phyloP scores from a whole-genome alignment of 202 grass and related monocot species.

The Setaria viridis region DNA sequence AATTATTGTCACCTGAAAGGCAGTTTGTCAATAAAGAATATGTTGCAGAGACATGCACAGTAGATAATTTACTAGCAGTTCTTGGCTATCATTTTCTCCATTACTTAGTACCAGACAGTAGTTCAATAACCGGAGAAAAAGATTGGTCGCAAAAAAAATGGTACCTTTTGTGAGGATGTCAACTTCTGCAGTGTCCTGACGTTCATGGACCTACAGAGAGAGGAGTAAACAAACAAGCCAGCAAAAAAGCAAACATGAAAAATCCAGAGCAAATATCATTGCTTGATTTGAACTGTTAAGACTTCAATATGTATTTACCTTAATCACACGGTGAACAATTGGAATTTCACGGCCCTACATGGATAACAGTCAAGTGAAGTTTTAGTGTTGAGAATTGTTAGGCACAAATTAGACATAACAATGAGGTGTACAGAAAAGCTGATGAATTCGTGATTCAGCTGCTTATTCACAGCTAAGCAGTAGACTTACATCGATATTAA shows the following conservation, averaged over 20 bases:
- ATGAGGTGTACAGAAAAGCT: slow-evolving; percentile 26
- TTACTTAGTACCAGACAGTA: background rate
- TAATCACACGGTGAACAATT: slow-evolving; percentile 95
- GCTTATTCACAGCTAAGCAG: slow-evolving; percentile 26
- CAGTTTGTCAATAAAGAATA: slow-evolving; percentile 27
- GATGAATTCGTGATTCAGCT: background rate
- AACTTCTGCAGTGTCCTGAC: slow-evolving; percentile 79
- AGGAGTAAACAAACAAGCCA: slow-evolving; percentile 26
- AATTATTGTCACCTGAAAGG: slow-evolving; percentile 85
- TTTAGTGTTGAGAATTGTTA: slow-evolving; percentile 37
- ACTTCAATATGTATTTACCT: slow-evolving; percentile 61
- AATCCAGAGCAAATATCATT: background rate
- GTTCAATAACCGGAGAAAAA: no score
- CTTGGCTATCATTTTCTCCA: background rate
- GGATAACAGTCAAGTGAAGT: slow-evolving; percentile 35
- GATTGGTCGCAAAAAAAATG: background rate
- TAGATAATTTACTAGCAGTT: background rate
- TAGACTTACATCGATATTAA: slow-evolving; percentile 85
- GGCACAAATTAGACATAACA: background rate
- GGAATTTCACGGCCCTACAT: slow-evolving; percentile 88
- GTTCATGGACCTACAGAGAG: slow-evolving; percentile 79
- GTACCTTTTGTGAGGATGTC: slow-evolving; percentile 98
- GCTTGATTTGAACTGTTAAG: background rate
- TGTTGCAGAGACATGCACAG: background rate
- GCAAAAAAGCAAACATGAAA: background rate